Conservation (phyloP, 192 early-diverging fungal genomes). For the Backusella sp. region DNA sequence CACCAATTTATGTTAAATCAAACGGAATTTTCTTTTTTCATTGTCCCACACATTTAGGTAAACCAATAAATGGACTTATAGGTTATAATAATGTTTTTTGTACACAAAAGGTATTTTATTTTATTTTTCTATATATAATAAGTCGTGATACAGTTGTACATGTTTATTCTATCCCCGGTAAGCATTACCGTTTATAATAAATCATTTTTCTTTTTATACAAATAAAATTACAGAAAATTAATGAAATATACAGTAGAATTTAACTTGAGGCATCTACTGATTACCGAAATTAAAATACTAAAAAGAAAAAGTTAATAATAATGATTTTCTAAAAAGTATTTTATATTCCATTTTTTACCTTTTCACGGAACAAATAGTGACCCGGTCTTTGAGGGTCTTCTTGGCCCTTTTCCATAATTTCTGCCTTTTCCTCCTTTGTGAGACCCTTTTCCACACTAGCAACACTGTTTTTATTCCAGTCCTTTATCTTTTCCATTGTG, state of each 20-base stretch:
- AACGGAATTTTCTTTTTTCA: neutral
- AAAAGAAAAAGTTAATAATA: neutral
- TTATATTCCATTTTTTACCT: conserved; percentile 17
- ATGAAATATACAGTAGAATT: neutral
- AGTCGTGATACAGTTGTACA: neutral
- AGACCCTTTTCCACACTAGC: conserved; percentile 13
- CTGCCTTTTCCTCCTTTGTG: conserved; percentile 17
- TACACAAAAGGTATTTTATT: neutral
- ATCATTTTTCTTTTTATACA: neutral
- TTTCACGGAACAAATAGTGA: conserved; percentile 41
- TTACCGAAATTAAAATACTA: conserved; percentile 28
- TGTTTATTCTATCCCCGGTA: neutral
- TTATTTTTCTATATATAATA: neutral
- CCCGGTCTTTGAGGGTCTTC: conserved; percentile 31
- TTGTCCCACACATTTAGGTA: neutral
- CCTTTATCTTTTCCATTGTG: conserved; percentile 87
- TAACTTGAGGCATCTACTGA: neutral
- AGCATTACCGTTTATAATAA: neutral
- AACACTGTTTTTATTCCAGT: neutral
- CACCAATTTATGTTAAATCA: neutral
- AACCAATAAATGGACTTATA: neutral
- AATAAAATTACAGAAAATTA: neutral
- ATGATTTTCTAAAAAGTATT: neutral
- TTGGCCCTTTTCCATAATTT: conserved; percentile 11
- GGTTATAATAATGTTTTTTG: neutral